A percentile compares a stretch with the other conserved stretches of the same genome.
These are phyloP conservation scores for Neurospora terricola DNA, from an alignment of 495 filamentous ascomycete genomes.

Conservation along the genomic window DNA sequence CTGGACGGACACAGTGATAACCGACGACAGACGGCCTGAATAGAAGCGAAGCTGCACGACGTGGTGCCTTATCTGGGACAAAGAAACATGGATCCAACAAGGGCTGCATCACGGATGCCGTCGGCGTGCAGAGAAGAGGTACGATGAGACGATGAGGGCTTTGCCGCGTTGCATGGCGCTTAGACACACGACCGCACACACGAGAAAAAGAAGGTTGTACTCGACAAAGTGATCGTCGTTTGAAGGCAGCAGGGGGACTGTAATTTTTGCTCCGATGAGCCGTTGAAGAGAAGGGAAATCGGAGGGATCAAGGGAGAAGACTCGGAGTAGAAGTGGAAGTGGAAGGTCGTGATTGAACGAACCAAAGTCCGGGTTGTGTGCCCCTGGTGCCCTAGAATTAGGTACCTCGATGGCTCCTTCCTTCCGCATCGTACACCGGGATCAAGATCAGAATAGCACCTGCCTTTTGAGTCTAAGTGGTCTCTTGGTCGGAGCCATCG, in stretches of 20 bases:
- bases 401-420: background rate
- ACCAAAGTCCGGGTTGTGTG: background rate
- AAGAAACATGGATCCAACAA: slow-evolving; percentile 12
- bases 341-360: background rate
- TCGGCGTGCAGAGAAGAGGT: background rate
- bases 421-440: background rate
- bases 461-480: background rate
- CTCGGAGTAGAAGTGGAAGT: background rate
- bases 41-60: slow-evolving; percentile 23
- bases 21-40: background rate
- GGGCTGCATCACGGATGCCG: background rate
- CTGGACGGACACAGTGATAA: background rate
- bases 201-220: background rate
- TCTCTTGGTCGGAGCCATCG: background rate
- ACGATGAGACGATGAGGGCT: background rate
- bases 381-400: background rate
- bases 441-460: background rate
- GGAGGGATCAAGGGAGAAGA: background rate
- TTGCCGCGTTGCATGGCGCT: background rate
- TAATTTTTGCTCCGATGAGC: background rate
- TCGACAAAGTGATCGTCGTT: background rate
- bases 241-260: background rate
- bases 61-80: slow-evolving; percentile 24
- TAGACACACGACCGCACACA: background rate
- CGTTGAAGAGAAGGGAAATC: background rate